Conservation (phyloP, 441 rosid species). For the Theobroma grandiflorum region DNA sequence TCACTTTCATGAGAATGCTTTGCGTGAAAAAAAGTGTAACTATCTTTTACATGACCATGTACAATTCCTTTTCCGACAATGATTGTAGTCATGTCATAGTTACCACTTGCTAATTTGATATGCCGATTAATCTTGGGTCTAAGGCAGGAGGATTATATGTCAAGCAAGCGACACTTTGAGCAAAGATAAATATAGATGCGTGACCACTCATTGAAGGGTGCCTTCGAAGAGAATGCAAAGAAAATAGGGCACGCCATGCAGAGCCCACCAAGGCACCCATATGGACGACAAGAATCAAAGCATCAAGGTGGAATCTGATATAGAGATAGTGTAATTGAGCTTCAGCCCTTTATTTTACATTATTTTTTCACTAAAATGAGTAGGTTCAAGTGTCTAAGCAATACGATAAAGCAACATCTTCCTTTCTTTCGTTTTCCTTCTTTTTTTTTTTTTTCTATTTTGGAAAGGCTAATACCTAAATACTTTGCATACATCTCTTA, state of each 20-base stretch:
- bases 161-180: not conserved
- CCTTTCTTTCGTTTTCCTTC: no score
- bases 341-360: no score
- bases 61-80: not conserved
- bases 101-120: not conserved
- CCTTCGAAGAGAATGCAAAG: conserved; percentile 5
- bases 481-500: no score
- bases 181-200: not conserved
- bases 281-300: not conserved
- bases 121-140: not conserved
- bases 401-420: no score
- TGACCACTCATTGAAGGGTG: conserved; percentile 19
- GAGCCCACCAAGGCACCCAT: conserved; percentile 2
- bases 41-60: not conserved
- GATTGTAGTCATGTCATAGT: not conserved
- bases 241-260: not conserved
- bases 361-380: no score
- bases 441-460: no score
- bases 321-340: no score
- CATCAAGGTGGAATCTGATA: not conserved
- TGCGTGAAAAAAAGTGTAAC: not conserved
- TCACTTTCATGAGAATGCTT: not conserved
- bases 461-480: no score
- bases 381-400: no score
- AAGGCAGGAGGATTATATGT: not conserved